Evolutionary conservation across 169 alveolate species (phyloP).

Genomic region (Plasmodium cynomolgi): DNA sequence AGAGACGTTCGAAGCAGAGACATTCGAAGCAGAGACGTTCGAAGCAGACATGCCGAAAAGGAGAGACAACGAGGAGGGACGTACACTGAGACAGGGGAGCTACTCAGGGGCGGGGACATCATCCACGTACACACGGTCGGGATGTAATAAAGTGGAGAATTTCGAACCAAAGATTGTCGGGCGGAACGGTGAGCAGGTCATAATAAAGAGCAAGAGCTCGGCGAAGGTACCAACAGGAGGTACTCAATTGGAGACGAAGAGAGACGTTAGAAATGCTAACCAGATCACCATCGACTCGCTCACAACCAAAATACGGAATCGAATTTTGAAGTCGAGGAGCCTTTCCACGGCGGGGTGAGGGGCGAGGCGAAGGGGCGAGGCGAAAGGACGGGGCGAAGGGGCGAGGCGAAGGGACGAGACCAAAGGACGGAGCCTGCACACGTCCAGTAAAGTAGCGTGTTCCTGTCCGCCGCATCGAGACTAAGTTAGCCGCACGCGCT

Average conservation of each 20-base stretch:
- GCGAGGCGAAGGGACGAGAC: neutral
- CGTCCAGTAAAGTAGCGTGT: no score
- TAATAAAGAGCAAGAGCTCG: neutral
- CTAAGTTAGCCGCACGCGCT: neutral
- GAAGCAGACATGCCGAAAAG: neutral
- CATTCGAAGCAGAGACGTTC: neutral
- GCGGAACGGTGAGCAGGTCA: neutral
- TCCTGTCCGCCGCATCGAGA: neutral
- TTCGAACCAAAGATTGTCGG: neutral
- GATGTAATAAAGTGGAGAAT: neutral
- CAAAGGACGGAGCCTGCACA: neutral
- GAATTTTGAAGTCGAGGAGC: constrained; percentile 51
- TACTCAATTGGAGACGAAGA: neutral
- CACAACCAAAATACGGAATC: constrained; percentile 34
- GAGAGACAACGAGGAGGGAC: neutral
- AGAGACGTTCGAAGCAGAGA: neutral
- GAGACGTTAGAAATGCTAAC: neutral
- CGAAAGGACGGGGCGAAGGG: neutral
- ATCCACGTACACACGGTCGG: neutral
- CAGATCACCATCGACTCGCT: constrained; percentile 23
- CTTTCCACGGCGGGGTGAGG: constrained; percentile 34
- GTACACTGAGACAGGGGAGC: neutral
- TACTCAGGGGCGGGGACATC: neutral
- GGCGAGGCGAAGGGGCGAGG: neutral
- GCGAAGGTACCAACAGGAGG: constrained; percentile 11